A percentile compares a stretch with the other conserved stretches of the same genome.
phyloP scores from a whole-genome alignment of 345 rosid genomes.

The Lagerstroemia speciosa region DNA sequence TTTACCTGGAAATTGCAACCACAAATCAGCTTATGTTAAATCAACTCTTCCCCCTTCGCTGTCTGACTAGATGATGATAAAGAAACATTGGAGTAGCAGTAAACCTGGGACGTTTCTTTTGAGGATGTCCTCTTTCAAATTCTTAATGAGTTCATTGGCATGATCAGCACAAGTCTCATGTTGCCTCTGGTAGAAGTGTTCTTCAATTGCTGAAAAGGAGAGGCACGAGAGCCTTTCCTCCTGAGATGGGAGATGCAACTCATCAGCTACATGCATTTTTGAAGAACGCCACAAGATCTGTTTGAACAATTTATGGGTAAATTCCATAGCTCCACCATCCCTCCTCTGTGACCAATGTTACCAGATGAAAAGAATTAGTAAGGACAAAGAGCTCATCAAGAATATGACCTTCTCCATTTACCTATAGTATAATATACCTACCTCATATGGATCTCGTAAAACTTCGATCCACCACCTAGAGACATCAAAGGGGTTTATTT shows the following conservation, averaged over 20 bases:
- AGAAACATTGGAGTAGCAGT: slow-evolving; percentile 5
- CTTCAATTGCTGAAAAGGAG: slow-evolving; percentile 81
- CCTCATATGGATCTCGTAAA: slow-evolving; percentile 90
- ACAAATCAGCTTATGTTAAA: not conserved
- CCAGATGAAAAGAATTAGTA: slow-evolving; percentile 1
- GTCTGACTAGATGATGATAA: not conserved
- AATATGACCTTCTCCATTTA: not conserved
- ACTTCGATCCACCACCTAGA: slow-evolving; percentile 91
- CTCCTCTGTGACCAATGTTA: slow-evolving; percentile 39
- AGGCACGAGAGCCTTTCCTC: slow-evolving; percentile 88
- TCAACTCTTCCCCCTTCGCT: not conserved
- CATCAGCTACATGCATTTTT: slow-evolving; percentile 80
- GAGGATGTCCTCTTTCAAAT: slow-evolving; percentile 68
- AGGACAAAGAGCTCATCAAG: not conserved
- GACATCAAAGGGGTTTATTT: slow-evolving; percentile 69
- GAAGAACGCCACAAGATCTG: slow-evolving; percentile 98
- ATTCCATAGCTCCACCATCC: slow-evolving; percentile 64
- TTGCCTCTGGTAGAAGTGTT: slow-evolving; percentile 89
- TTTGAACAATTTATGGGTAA: slow-evolving; percentile 66
- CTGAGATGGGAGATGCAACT: slow-evolving; percentile 83
- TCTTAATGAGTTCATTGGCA: slow-evolving; percentile 80
- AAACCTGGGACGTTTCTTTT: slow-evolving; percentile 59
- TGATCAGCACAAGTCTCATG: slow-evolving; percentile 90
- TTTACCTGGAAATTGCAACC: slow-evolving; percentile 31
- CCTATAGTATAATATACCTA: slow-evolving; percentile 15